Evolutionary conservation across 2,329 filamentous ascomycete genomes (phyloP), one percentile per base, ranked within the genome.

Genomic region (Fusarium denticulatum): DNA sequence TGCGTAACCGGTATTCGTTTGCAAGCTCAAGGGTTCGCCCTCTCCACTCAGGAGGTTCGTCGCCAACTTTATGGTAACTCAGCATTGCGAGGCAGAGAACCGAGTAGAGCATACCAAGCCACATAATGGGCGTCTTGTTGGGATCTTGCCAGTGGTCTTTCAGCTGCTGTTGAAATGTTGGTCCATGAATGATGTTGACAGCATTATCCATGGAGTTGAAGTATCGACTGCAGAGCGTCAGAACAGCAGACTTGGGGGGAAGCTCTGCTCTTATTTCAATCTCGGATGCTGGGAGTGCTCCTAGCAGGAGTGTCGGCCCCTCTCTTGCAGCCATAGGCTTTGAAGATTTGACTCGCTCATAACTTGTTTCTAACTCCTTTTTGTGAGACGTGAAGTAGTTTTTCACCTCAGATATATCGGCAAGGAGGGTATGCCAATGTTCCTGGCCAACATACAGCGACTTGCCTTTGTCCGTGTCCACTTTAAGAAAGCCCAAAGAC

Each of bases 331-430:
- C 84, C 34, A 84, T 84, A 22, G 91, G 87, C 77, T 93, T 94
- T 43, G 90, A 90, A 49, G 90, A 89, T 80, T 92, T 89, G 58
- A 97, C 91, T 76, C 91, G 92, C 76, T 93, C 91, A 76, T 94
- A 91, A 76, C 95, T 95, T 66, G 91, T 91, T 79, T 97, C 94
- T 67, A 96, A 88, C 74, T 98, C 95, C 79, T 96, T 95, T 81
- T 96, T 97, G 83, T 98, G 94, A 40, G 88, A 90, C 24, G 85
- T 84, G 78, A 97, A 98, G 83, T 96, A 98, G 76, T 92, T 95
- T 80, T 96, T 97, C 32, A 99, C 96, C 84, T 99, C 96, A 15
- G 94, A 88, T 72, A 99, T 96, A 81, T 95, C 93, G 75, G 90
- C 87, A 61, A 97, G 84, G 60, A 97, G 90, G 43, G 92, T 90